Evolutionary conservation across 768 basidiomycete species (phyloP).

Genomic region (Piloderma croceum): DNA sequence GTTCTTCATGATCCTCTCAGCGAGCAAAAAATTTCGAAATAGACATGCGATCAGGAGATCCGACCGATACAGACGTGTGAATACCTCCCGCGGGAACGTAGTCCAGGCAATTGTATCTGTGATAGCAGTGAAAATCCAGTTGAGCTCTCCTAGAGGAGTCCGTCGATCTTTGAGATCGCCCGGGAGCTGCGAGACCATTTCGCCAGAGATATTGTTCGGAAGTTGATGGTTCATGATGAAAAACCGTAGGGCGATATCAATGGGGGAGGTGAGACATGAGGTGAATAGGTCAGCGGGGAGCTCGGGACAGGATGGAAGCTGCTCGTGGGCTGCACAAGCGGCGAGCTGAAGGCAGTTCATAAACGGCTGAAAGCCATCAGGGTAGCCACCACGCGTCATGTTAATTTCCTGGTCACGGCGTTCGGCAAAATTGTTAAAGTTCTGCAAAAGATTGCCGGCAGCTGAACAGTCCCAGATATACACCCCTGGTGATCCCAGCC

Average conservation of each 20-base stretch:
- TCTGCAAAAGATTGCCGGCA: conserved; percentile 89
- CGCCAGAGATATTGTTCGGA: conserved; percentile 71
- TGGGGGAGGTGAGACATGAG: conserved; percentile 94
- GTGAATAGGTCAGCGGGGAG: conserved; percentile 97
- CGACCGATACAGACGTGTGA: conserved; percentile 90
- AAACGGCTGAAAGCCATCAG: conserved; percentile 62
- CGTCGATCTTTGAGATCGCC: conserved; percentile 95
- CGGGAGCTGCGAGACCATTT: conserved; percentile 92
- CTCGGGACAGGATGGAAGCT: conserved; percentile 91
- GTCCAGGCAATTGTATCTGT: conserved; percentile 99
- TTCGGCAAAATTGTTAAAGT: conserved; percentile 79
- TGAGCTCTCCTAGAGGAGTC: conserved; percentile 96
- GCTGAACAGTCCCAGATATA: conserved; percentile 99
- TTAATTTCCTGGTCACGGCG: conserved; percentile 65
- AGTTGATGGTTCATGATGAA: conserved; percentile 89
- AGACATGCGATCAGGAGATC: conserved; percentile 94
- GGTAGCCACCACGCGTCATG: conserved; percentile 52
- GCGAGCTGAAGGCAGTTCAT: conserved; percentile 91
- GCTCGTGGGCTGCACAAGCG: conserved; percentile 87
- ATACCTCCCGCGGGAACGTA: conserved; percentile 87
- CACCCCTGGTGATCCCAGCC: conserved; percentile 92
- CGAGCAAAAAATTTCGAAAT: conserved; percentile 95
- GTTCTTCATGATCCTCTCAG: conserved; percentile 96
- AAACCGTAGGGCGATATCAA: conserved; percentile 93
- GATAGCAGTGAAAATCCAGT: conserved; percentile 99